Percentiles rank a stretch among this genome's conserved stretches.
phyloP scores from a whole-genome alignment of 2,329 filamentous ascomycete genomes.

The Hypoxylon sp. region DNA sequence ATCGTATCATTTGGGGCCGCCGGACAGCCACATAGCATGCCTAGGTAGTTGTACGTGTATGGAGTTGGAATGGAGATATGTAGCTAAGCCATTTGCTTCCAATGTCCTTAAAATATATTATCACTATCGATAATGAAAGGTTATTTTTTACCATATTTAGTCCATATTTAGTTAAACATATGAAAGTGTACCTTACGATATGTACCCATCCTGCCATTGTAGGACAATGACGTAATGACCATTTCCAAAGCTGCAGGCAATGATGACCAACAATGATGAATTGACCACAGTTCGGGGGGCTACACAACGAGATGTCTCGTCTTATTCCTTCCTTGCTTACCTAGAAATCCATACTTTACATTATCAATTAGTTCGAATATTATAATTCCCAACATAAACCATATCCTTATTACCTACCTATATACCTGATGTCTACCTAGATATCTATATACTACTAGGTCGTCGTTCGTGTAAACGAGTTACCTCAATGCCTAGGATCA shows the following conservation, averaged over 20 bases:
- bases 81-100: not conserved
- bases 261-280: conserved; percentile 36
- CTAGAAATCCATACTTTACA: conserved; percentile 7
- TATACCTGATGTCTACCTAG: not conserved
- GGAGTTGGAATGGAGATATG: not conserved
- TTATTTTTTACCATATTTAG: not conserved
- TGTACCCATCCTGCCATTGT: conserved; percentile 1
- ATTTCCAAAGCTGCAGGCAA: conserved; percentile 25
- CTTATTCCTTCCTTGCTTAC: conserved; percentile 4
- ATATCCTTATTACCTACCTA: conserved; percentile 11
- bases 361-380: not conserved
- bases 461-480: conserved; percentile 4
- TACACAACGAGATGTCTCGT: conserved; percentile 17
- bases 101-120: not conserved
- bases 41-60: not conserved
- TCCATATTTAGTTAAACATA: conserved; percentile 4
- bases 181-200: conserved; percentile 11
- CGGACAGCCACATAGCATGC: too few species aligned
- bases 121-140: conserved; percentile 18
- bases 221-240: conserved; percentile 41
- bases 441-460: conserved; percentile 12
- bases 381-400: conserved; percentile 2
- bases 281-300: conserved; percentile 22
- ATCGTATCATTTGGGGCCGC: conserved; percentile 7
- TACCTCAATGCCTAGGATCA: not conserved